These are phyloP conservation scores for Backusella westeae DNA, from an alignment of 192 early-diverging fungal genomes.

Conservation along the genomic window DNA sequence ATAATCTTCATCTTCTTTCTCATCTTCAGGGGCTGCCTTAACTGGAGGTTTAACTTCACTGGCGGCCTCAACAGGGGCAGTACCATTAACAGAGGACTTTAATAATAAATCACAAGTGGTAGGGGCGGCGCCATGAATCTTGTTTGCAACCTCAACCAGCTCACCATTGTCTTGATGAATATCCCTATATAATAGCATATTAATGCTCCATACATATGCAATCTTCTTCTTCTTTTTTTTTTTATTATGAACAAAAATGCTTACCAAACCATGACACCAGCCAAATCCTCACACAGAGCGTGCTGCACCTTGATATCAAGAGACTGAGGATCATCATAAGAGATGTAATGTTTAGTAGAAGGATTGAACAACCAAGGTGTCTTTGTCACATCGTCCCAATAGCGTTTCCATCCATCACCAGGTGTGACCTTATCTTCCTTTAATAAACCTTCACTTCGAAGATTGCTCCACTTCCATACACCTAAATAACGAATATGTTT, in stretches of 20 bases:
- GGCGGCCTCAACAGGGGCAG: background rate
- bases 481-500: background rate
- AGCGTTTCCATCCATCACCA: slow-evolving; percentile 52
- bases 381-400: slow-evolving; percentile 51
- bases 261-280: slow-evolving; percentile 66
- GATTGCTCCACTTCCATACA: slow-evolving; percentile 58
- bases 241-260: background rate
- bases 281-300: slow-evolving; percentile 46
- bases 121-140: slow-evolving; percentile 15
- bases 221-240: too few species aligned
- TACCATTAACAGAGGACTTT: background rate
- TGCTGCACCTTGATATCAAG: slow-evolving; percentile 59
- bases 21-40: background rate
- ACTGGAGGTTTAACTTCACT: background rate
- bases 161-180: slow-evolving; percentile 40
- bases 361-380: slow-evolving; percentile 59
- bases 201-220: background rate
- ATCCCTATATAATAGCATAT: slow-evolving; percentile 19
- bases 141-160: slow-evolving; percentile 15
- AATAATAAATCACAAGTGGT: background rate
- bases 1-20: background rate
- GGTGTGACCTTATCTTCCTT: slow-evolving; percentile 31
- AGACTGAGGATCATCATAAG: slow-evolving; percentile 74
- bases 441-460: slow-evolving; percentile 54
- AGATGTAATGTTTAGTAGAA: slow-evolving; percentile 61